These are phyloP conservation scores for Podospora anserina DNA, from an alignment of 495 filamentous ascomycete genomes.

Conservation along the genomic window DNA sequence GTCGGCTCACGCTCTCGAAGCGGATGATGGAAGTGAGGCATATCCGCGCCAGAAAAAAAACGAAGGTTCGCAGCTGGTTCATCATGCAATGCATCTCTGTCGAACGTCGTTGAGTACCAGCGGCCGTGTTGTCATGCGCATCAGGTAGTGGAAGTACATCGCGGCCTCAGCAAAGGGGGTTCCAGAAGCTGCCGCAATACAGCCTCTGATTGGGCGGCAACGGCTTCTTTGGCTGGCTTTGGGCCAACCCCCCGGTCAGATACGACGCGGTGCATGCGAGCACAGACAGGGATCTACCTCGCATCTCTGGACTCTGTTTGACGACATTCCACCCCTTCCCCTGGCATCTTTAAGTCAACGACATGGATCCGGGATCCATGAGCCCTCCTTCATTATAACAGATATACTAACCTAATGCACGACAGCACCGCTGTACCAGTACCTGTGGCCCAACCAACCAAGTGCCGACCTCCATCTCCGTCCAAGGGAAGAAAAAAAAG, in stretches of 20 bases:
- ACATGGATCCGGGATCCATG: constrained; percentile 35
- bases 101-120: constrained; percentile 13
- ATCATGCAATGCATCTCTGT: not conserved
- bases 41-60: constrained; percentile 24
- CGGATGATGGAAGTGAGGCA: constrained; percentile 12
- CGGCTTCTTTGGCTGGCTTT: constrained; percentile 23
- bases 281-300: constrained; percentile 36
- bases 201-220: constrained; percentile 27
- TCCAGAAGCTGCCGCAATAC: constrained; percentile 27
- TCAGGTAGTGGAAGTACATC: constrained; percentile 19
- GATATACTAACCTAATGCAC: constrained; percentile 27
- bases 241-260: constrained; percentile 29
- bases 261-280: constrained; percentile 30
- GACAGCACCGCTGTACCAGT: constrained; percentile 28
- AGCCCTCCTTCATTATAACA: constrained; percentile 31
- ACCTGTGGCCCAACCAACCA: constrained; percentile 21
- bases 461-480: constrained; percentile 22
- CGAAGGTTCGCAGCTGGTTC: not conserved
- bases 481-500: constrained; percentile 4
- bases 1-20: not conserved
- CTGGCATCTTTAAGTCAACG: constrained; percentile 30
- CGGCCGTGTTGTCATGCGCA: constrained; percentile 23
- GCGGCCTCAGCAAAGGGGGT: constrained; percentile 29
- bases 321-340: constrained; percentile 31
- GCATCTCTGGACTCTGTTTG: constrained; percentile 29